Percentiles rank a stretch among this genome's conserved stretches.
phyloP scores from a whole-genome alignment of 768 basidiomycete genomes.

The Macrolepiota fuliginosa region DNA sequence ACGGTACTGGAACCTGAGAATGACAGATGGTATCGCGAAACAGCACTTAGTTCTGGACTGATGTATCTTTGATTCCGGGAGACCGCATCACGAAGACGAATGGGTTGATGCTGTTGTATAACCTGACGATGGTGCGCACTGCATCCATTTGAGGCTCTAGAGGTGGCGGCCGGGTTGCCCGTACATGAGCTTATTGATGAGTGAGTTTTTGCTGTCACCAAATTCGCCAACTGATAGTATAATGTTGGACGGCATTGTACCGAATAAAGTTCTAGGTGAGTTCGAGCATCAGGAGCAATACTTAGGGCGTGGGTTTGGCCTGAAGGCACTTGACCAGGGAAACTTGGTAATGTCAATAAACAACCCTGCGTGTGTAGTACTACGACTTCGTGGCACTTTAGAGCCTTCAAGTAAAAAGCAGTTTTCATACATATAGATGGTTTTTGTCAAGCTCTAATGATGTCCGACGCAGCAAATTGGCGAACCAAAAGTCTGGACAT shows the following conservation, averaged over 20 bases:
- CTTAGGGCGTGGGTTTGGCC: background rate
- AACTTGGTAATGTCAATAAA: too few species aligned
- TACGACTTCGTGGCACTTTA: too few species aligned
- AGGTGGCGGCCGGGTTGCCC: constrained; percentile 26
- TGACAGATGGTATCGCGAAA: constrained; percentile 37
- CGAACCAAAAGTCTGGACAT: too few species aligned
- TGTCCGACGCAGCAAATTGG: too few species aligned
- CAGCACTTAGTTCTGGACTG: constrained; percentile 35
- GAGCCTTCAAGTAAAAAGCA: too few species aligned
- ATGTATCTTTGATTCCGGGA: constrained; percentile 30
- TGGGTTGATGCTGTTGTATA: constrained; percentile 33
- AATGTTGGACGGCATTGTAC: constrained; percentile 22
- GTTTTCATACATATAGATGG: too few species aligned
- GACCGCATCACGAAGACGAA: constrained; percentile 38
- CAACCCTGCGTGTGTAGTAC: too few species aligned
- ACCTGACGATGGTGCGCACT: constrained; percentile 23
- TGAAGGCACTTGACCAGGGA: background rate
- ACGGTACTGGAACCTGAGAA: constrained; percentile 35
- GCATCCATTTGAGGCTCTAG: constrained; percentile 29
- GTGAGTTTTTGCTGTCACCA: constrained; percentile 38
- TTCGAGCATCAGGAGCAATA: background rate
- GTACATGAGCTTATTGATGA: constrained; percentile 40
- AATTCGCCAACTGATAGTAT: constrained; percentile 38
- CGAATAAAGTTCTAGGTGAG: background rate
- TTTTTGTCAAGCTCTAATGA: too few species aligned